Conservation (phyloP, 2,329 filamentous ascomycete species). For the Hymenotorrendiella dingleyae region DNA sequence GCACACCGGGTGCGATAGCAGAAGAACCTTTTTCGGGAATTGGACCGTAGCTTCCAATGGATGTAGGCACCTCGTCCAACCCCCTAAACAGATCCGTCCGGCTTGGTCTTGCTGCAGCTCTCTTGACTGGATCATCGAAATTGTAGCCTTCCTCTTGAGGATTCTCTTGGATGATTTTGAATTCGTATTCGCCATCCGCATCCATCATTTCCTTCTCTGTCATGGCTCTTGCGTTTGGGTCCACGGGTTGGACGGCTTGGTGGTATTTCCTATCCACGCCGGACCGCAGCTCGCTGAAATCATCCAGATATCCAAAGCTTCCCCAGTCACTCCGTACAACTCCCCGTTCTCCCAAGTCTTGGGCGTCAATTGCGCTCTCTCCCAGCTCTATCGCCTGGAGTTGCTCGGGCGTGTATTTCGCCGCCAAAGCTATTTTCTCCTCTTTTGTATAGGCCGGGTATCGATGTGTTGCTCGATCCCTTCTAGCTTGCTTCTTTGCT, state of each 20-base stretch:
- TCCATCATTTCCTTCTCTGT: constrained; percentile 55
- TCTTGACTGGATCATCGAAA: constrained; percentile 8
- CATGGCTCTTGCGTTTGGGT: constrained; percentile 43
- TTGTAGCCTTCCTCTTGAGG: constrained; percentile 5
- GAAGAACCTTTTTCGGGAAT: constrained; percentile 11
- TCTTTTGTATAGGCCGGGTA: constrained; percentile 62
- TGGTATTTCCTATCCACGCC: constrained; percentile 65
- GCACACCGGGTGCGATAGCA: constrained; percentile 22
- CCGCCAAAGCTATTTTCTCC: constrained; percentile 55
- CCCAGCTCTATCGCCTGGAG: constrained; percentile 75
- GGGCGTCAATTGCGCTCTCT: constrained; percentile 67
- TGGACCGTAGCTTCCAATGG: constrained; percentile 21
- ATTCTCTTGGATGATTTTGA: constrained; percentile 15
- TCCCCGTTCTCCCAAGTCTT: constrained; percentile 70
- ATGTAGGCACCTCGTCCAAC: constrained; percentile 16
- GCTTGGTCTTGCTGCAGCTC: constrained; percentile 12
- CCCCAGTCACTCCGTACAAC: constrained; percentile 67
- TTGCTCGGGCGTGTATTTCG: constrained; percentile 75
- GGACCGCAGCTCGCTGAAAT: constrained; percentile 72
- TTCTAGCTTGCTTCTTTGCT: not conserved
- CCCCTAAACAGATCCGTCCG: constrained; percentile 18
- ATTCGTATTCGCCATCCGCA: constrained; percentile 46
- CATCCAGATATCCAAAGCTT: constrained; percentile 71
- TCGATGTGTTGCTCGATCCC: constrained; percentile 32
- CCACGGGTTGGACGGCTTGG: constrained; percentile 30